Evolutionary conservation across 768 basidiomycete genomes (phyloP).

Genomic region (Amyloporia xantha): DNA sequence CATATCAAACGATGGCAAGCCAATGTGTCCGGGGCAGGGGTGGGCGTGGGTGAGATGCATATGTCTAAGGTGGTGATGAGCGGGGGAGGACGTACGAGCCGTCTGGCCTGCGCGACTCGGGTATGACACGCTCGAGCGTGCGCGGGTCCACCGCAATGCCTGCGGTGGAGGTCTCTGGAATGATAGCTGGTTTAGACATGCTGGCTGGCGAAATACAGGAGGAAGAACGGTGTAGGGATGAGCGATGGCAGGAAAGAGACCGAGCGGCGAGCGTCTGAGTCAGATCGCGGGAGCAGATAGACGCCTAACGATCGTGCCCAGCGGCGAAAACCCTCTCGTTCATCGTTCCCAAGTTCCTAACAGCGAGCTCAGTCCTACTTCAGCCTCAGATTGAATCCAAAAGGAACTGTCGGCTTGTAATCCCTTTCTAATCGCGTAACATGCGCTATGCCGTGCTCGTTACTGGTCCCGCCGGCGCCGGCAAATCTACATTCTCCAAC

Average conservation of each 20-base stretch:
- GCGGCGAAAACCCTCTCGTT: background rate
- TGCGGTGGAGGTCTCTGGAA: constrained; percentile 61
- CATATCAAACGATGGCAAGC: background rate
- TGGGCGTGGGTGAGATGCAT: background rate
- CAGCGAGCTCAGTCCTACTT: too few species aligned
- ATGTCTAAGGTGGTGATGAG: background rate
- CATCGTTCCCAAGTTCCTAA: background rate
- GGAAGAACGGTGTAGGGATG: background rate
- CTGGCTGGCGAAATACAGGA: background rate
- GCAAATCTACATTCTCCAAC: constrained; percentile 91
- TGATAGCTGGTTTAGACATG: constrained; percentile 74
- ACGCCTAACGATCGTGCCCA: background rate
- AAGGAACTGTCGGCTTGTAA: too few species aligned
- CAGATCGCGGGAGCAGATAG: background rate
- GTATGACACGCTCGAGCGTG: constrained; percentile 84
- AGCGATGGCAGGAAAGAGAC: background rate
- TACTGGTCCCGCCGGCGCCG: constrained; percentile 96
- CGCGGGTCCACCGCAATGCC: constrained; percentile 84
- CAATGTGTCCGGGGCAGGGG: too few species aligned
- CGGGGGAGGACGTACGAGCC: constrained; percentile 58
- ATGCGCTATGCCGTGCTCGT: constrained; percentile 90
- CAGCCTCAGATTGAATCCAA: background rate
- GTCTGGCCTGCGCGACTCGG: constrained; percentile 74
- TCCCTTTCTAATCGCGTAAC: too few species aligned
- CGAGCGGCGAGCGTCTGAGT: background rate